Evolutionary conservation across 805 yeast genomes (phyloP).

Genomic region (Barnettozyma siamensis): DNA sequence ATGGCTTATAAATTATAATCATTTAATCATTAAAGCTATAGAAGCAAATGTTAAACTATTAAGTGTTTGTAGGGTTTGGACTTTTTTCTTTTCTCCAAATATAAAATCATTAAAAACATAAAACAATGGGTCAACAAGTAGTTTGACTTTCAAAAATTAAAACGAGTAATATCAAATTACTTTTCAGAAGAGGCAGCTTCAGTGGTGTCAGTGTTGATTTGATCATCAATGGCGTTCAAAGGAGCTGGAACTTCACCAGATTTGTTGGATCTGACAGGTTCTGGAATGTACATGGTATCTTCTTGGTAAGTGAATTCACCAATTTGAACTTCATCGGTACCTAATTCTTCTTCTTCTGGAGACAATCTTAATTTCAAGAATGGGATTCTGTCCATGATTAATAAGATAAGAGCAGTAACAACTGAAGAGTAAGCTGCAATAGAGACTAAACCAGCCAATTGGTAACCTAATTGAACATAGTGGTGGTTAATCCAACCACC

Average conservation of each 20-base stretch:
- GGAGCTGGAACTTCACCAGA: constrained; percentile 26
- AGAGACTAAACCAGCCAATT: constrained; percentile 71
- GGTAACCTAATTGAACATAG: constrained; percentile 80
- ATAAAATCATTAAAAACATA: background rate
- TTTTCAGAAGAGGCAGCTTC: constrained; percentile 7
- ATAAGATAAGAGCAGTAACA: constrained; percentile 63
- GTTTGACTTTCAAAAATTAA: no score
- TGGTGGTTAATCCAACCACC: constrained; percentile 91
- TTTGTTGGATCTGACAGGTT: constrained; percentile 64
- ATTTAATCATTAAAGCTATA: background rate
- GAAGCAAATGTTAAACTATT: background rate
- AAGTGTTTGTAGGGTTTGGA: background rate
- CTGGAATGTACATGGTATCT: constrained; percentile 62
- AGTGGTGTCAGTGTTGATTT: constrained; percentile 14
- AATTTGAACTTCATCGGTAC: constrained; percentile 85
- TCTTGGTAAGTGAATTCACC: constrained; percentile 80
- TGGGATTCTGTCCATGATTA: constrained; percentile 69
- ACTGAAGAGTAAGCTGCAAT: constrained; percentile 71
- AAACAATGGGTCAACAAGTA: no score
- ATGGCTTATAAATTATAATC: background rate
- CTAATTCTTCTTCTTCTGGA: constrained; percentile 82
- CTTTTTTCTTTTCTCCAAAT: background rate
- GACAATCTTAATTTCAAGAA: constrained; percentile 74
- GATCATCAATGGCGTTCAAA: constrained; percentile 29
- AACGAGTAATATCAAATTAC: no score